Percentiles rank a stretch among this genome's conserved stretches.
These are phyloP conservation scores for Penicillium sp. DNA, from an alignment of 2,329 filamentous ascomycete species.

Conservation along the genomic window DNA sequence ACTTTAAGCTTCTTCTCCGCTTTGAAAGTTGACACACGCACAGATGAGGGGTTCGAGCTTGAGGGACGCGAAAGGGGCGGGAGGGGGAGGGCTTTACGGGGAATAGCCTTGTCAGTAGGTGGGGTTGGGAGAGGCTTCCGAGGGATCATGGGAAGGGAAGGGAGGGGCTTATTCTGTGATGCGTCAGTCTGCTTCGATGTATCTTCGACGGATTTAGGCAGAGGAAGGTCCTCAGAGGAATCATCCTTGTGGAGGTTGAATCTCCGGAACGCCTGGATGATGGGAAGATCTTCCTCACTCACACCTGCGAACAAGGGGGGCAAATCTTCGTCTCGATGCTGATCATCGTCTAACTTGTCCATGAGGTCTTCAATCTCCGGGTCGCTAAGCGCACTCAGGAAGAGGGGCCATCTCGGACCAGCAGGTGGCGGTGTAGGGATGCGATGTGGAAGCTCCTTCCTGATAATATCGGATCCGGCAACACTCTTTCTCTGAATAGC, in stretches of 20 bases:
- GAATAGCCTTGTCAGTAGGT: not conserved
- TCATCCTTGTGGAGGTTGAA: constrained; percentile 1
- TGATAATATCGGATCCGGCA: not conserved
- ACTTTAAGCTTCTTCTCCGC: not conserved
- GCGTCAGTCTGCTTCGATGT: not conserved
- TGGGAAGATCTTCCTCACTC: not conserved
- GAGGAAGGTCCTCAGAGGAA: not conserved
- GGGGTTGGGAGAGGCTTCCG: not conserved
- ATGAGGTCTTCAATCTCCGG: not conserved
- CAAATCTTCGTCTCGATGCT: not conserved
- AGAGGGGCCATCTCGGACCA: not conserved
- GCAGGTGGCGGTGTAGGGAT: not conserved
- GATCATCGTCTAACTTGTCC: not conserved
- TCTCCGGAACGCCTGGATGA: not conserved
- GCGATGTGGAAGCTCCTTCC: not conserved
- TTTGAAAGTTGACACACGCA: not conserved
- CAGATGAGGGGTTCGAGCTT: not conserved
- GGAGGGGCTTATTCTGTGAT: not conserved
- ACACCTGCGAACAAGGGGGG: not conserved
- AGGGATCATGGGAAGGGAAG: not conserved
- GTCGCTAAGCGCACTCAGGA: not conserved
- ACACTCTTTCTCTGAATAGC: too few relatives aligned
- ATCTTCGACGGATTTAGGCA: too few relatives aligned
- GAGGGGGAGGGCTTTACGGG: not conserved
- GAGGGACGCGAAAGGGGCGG: not conserved